Evolutionary conservation across 2,329 filamentous ascomycete genomes (phyloP).

Genomic region (Periglandula ipomoeae): DNA sequence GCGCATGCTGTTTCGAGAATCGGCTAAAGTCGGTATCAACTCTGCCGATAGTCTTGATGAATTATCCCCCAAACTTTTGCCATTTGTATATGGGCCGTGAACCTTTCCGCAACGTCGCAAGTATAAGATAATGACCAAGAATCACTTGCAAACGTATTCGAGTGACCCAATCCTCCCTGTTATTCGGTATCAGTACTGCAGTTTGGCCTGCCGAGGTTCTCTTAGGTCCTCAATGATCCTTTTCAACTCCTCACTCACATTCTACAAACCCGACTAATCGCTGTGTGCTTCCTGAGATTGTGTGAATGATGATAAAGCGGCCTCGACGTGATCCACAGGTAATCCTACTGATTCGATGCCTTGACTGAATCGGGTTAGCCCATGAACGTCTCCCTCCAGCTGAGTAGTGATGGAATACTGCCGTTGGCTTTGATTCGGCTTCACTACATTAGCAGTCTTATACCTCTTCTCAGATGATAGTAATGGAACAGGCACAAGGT

Average conservation of each 20-base stretch:
- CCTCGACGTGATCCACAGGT: constrained; percentile 34
- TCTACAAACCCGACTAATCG: constrained; percentile 16
- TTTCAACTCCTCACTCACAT: constrained; percentile 36
- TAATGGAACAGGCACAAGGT: constrained; percentile 64
- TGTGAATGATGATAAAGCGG: constrained; percentile 15
- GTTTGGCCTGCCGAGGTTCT: constrained; percentile 15
- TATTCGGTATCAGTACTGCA: constrained; percentile 8
- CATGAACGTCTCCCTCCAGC: constrained; percentile 36
- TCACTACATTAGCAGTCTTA: constrained; percentile 57
- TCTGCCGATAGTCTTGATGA: too few species aligned
- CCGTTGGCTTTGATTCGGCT: constrained; percentile 63
- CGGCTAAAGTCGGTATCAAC: too few species aligned
- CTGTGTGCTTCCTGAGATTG: background rate
- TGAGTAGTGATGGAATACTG: constrained; percentile 59
- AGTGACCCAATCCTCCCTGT: too few species aligned
- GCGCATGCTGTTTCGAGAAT: too few species aligned
- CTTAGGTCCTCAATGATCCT: constrained; percentile 35
- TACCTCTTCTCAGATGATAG: constrained; percentile 30
- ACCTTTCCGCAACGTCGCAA: too few species aligned
- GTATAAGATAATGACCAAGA: too few species aligned
- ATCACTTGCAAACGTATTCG: too few species aligned
- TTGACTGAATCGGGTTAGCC: constrained; percentile 33
- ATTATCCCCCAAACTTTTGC: too few species aligned
- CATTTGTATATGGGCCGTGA: too few species aligned
- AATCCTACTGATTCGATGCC: constrained; percentile 40